Base-by-base conservation (phyloP, 179 eudicot species). In the Camellia oleifera region DNA sequence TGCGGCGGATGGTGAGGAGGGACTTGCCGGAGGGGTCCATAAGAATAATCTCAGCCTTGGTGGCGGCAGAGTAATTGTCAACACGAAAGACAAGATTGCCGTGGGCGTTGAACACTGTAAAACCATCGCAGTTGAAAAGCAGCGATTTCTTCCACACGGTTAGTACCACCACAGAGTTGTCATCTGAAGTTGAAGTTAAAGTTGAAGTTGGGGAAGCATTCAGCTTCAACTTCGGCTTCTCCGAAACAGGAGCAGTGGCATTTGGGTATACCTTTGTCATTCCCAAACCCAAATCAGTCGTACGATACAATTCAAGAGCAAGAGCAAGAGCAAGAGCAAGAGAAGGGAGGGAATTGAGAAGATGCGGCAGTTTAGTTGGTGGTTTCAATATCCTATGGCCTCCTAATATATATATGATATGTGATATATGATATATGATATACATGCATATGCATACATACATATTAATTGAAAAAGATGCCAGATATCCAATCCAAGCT, bases 91-190 rank as follows among this genome's bases (percentile, higher is more conserved):
- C 88, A 4, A 93, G 89, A 74, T 89, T 91, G 3, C 97, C 97
- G n/a, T 73, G 81, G 5, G 87, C 72, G 61, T 93, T 91, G 64
- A 79, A 93, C 45, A 93, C 97, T 6, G 95, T 93, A 75, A 91
- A 93, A 0, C 97, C 97, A 11, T 87, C 87, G 75, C 95, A 91
- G 77, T 87, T 90, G 61, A 92, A 80, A 18, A 92, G 75, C 77
- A 92, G 72, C 17, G 97, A 92, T 69, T 92, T 92, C 80, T 86
- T 90, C 97, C 95, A 92, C 20, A 92, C 95, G 0, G 93, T 92
- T 46, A 91, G 85, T 65, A 87, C 86, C 54, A 87, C 86, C 54
- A 84, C 70, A n/a, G 83, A 66, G 40, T 69, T 77, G 4, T 7
- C 62, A 20, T 42, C 60, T 2, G 42, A 2, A 42, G 9, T 70